Percentiles rank a stretch among this genome's conserved stretches.
Conservation (phyloP, 179 eudicot species). For the Drosera spatulata region DNA sequence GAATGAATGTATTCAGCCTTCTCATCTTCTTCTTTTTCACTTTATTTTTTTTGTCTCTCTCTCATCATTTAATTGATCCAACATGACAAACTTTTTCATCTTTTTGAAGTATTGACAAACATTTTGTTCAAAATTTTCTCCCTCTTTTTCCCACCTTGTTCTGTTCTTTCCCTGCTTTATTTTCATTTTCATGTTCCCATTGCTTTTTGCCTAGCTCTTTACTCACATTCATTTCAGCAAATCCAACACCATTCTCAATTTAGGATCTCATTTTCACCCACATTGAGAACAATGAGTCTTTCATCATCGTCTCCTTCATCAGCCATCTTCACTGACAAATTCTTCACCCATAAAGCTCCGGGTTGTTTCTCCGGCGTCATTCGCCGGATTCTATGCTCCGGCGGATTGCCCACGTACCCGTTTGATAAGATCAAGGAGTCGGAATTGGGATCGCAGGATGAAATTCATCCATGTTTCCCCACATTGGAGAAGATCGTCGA, state of each 20-base stretch:
- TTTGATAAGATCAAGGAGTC: slow-evolving; percentile 18
- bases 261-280: neutral
- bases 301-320: slow-evolving; percentile 21
- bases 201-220: no score
- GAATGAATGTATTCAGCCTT: no score
- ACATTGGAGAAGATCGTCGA: slow-evolving; percentile 8
- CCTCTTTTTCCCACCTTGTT: slow-evolving; percentile 1
- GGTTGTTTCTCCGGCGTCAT: slow-evolving; percentile 34
- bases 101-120: neutral
- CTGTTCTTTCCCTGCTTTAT: no score
- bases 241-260: no score
- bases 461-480: slow-evolving; percentile 1
- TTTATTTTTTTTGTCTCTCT: slow-evolving; percentile 2
- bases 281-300: slow-evolving; percentile 22
- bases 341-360: slow-evolving; percentile 10
- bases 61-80: slow-evolving; percentile 21
- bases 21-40: neutral
- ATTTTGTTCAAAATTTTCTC: neutral
- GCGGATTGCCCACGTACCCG: slow-evolving; percentile 35
- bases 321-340: slow-evolving; percentile 11
- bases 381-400: slow-evolving; percentile 43
- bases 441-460: neutral
- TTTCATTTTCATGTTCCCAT: no score
- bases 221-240: no score
- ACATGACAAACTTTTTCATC: slow-evolving; percentile 11